These are phyloP conservation scores for Aspergillus terreus DNA, from an alignment of 2,329 filamentous ascomycete genomes.

Conservation along the genomic window DNA sequence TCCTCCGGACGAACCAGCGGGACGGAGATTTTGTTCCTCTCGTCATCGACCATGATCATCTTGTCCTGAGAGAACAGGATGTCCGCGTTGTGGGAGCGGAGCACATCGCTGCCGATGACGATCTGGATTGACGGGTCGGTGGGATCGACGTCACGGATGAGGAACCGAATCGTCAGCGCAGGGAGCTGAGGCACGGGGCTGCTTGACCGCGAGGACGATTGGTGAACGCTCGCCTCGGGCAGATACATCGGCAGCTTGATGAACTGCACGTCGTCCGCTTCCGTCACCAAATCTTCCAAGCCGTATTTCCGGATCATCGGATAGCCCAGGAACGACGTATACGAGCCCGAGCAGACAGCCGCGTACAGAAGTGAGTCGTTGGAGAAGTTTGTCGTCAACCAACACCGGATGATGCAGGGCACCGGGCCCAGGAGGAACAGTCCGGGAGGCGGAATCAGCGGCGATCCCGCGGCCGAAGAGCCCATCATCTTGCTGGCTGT, in stretches of 20 bases:
- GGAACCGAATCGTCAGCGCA: slow-evolving; percentile 73
- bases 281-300: slow-evolving; percentile 62
- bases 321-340: slow-evolving; percentile 76
- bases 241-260: slow-evolving; percentile 82
- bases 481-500: slow-evolving; percentile 60
- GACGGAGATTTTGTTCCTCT: slow-evolving; percentile 80
- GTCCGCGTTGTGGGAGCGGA: slow-evolving; percentile 83
- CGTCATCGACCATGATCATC: slow-evolving; percentile 80
- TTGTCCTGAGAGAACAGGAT: slow-evolving; percentile 88
- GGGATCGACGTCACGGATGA: slow-evolving; percentile 56
- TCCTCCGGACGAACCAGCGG: slow-evolving; percentile 92
- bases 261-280: slow-evolving; percentile 62
- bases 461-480: slow-evolving; percentile 63
- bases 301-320: slow-evolving; percentile 72
- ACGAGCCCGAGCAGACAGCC: slow-evolving; percentile 86
- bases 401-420: slow-evolving; percentile 91
- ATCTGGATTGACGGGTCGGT: slow-evolving; percentile 67
- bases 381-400: slow-evolving; percentile 86
- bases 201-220: slow-evolving; percentile 64
- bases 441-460: slow-evolving; percentile 75
- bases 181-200: slow-evolving; percentile 78
- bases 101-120: slow-evolving; percentile 82
- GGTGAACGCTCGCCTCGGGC: slow-evolving; percentile 79
- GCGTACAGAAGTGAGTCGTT: slow-evolving; percentile 87
- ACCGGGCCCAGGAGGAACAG: slow-evolving; percentile 83